Conservation (phyloP, 768 basidiomycete species). For the Porphyrellus cyaneotinctus region DNA sequence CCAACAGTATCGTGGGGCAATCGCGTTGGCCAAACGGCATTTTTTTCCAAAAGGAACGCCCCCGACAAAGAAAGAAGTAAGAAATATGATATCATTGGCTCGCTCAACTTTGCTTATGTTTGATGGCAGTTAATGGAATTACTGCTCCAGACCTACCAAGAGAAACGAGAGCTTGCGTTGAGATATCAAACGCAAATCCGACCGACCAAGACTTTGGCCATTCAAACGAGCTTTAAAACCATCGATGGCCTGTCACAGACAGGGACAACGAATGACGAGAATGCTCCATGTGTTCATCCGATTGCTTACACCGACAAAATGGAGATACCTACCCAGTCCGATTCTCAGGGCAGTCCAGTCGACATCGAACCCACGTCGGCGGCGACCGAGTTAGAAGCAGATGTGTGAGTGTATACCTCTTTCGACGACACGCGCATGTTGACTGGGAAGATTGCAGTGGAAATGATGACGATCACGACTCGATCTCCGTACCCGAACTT, state of each 20-base stretch:
- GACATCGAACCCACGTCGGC: not conserved
- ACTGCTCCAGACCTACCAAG: conserved; percentile 24
- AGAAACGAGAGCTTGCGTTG: conserved; percentile 13
- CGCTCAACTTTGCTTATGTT: not conserved
- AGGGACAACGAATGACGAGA: not conserved
- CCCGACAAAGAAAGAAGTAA: conserved; percentile 27
- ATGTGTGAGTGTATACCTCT: conserved; percentile 8
- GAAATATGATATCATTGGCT: not conserved
- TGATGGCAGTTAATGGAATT: conserved; percentile 19
- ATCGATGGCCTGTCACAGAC: not conserved
- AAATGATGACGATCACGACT: not conserved
- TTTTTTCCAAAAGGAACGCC: conserved; percentile 23
- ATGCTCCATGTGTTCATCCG: not conserved
- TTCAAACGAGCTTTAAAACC: conserved; percentile 18
- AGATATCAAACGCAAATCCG: conserved; percentile 1
- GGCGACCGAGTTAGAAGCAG: not conserved
- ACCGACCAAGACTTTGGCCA: conserved; percentile 14
- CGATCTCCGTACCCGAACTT: not conserved
- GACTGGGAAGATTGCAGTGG: not conserved
- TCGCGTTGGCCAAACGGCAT: conserved; percentile 28
- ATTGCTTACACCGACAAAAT: not conserved
- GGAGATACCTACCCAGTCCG: not conserved
- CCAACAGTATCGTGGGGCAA: conserved; percentile 25
- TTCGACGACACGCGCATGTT: not conserved
- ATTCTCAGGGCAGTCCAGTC: not conserved